phyloP scores from a whole-genome alignment of 768 basidiomycete species.

The Exsudoporus frostii region DNA sequence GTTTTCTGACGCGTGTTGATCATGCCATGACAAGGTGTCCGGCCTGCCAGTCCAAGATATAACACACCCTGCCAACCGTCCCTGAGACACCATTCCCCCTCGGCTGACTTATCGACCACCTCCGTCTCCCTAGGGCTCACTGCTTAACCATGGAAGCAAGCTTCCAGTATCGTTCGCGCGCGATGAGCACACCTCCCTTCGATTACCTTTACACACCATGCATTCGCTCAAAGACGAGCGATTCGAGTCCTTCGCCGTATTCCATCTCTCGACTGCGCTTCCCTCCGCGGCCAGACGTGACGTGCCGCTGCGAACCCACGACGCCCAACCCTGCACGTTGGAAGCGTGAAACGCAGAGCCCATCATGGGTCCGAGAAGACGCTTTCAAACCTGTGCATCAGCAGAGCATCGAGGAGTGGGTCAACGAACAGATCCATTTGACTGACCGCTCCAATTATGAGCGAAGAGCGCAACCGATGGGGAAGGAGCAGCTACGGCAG shows the following conservation, averaged over 20 bases:
- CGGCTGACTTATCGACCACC: constrained; percentile 13
- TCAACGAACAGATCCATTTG: constrained; percentile 49
- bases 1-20: constrained; percentile 27
- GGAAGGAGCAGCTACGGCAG: constrained; percentile 31
- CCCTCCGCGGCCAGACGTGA: constrained; percentile 19
- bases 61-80: constrained; percentile 18
- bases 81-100: constrained; percentile 17
- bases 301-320: constrained; percentile 15
- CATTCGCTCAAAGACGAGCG: constrained; percentile 23
- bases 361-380: constrained; percentile 49
- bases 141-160: constrained; percentile 27
- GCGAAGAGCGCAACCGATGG: constrained; percentile 24
- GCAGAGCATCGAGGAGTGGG: constrained; percentile 62
- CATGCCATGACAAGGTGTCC: constrained; percentile 30
- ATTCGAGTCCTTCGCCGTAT: constrained; percentile 6
- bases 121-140: not conserved
- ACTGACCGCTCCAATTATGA: constrained; percentile 28
- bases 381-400: constrained; percentile 40
- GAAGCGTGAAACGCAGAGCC: constrained; percentile 30
- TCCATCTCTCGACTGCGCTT: constrained; percentile 18
- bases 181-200: constrained; percentile 15
- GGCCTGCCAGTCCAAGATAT: constrained; percentile 30
- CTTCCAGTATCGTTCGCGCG: constrained; percentile 28
- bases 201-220: constrained; percentile 17
- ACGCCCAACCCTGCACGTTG: constrained; percentile 19